These are phyloP conservation scores for Pseudogymnoascus sp. DNA, from an alignment of 2,329 filamentous ascomycete species.

Conservation along the genomic window DNA sequence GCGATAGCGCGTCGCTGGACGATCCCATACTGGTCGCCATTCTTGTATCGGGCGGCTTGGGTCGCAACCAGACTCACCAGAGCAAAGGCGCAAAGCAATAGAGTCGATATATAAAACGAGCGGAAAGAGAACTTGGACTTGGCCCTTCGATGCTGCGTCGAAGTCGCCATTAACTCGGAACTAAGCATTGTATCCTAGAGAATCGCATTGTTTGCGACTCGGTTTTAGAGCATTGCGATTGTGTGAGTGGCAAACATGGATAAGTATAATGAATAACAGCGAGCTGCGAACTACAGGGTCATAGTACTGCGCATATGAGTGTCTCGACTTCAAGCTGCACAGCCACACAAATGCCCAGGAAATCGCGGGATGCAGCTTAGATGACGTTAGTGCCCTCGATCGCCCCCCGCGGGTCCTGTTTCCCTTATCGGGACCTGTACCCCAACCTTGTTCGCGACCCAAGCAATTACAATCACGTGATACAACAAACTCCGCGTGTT, in stretches of 20 bases:
- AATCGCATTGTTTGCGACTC: not conserved
- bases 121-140: conserved; percentile 23
- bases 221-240: not conserved
- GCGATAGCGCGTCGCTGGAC: conserved; percentile 22
- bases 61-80: conserved; percentile 25
- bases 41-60: conserved; percentile 22
- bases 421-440: conserved; percentile 7
- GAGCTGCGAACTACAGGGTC: not conserved
- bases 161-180: not conserved
- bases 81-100: conserved; percentile 23
- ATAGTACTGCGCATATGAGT: not conserved
- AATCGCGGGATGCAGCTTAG: not conserved
- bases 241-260: not conserved
- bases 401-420: not conserved
- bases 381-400: conserved; percentile 3
- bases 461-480: not conserved
- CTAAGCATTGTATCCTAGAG: conserved; percentile 2
- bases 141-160: not conserved
- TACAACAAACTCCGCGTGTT: not conserved
- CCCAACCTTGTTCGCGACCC: not conserved
- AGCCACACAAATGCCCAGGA: not conserved
- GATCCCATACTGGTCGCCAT: conserved; percentile 22
- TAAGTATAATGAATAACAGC: not conserved
- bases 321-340: not conserved
- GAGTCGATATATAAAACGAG: conserved; percentile 27